Evolutionary conservation across 2,329 filamentous ascomycete genomes (phyloP).

Genomic region (Hymenoscyphus scutula): DNA sequence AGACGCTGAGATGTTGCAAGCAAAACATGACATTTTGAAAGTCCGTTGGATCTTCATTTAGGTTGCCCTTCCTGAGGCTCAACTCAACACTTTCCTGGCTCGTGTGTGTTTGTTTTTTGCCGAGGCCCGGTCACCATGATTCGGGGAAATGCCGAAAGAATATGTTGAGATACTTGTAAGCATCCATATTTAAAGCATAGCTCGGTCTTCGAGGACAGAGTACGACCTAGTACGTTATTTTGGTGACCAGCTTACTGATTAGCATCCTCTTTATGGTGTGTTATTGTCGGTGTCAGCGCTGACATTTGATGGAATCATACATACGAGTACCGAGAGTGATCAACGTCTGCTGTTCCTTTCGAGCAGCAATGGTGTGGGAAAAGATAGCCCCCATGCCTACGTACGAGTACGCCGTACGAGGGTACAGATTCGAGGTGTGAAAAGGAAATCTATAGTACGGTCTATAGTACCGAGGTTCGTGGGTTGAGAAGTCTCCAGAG

Average conservation of each 20-base stretch:
- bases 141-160: background rate
- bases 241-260: background rate
- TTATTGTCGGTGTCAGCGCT: background rate
- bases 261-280: background rate
- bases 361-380: background rate
- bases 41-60: conserved; percentile 1
- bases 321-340: too few relatives aligned
- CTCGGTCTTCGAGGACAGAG: background rate
- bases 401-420: background rate
- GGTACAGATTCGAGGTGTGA: background rate
- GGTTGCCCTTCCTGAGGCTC: conserved; percentile 3
- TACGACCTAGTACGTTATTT: background rate
- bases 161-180: background rate
- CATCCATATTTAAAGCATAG: background rate
- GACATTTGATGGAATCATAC: background rate
- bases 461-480: too few relatives aligned
- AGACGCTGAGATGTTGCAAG: conserved; percentile 11
- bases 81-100: conserved; percentile 1
- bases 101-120: background rate
- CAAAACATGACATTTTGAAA: conserved; percentile 8
- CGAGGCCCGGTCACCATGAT: conserved; percentile 6
- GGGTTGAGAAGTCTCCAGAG: background rate
- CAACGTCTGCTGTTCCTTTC: background rate
- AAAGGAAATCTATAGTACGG: background rate
- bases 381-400: background rate